Evolutionary conservation across 768 basidiomycete species (phyloP), one percentile per base, ranked within the genome.

Genomic region (Tylopilus vinaceipallidus): DNA sequence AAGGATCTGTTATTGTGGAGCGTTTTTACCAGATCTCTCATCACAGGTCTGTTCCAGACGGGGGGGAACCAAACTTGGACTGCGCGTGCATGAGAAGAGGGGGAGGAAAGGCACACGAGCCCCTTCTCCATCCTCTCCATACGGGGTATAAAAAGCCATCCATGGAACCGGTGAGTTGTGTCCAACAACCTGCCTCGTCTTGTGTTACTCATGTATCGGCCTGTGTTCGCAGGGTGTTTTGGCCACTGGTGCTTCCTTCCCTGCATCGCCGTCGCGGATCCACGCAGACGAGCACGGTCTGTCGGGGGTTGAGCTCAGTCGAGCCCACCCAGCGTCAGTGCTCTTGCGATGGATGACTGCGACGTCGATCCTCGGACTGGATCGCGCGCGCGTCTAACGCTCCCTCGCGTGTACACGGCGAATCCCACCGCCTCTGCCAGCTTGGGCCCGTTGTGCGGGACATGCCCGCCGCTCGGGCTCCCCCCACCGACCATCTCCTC

Each of bases 331-430:
- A 43, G 52, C 39, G 53, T 52, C 64, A 47, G 72, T 73, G 71
- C 72, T 83, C 80, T 76, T 84, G 83, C 83, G 83, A 84, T 84
- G 82, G 83, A 84, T 83, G 82, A 84, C 82, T 84, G 80, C 82
- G 79, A 76, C 74, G 75, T 71, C 71, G 80, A 75, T 79, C 71
- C 73, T 69, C 39, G 56, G 58, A 65, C 58, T 57, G 52, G 60
- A 45, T 42, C 7, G 62, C 62, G 57, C 34, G 48, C 35, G 40
- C 45, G 51, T 47, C 27, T 12, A 26, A 34, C 45, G 55, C 43
- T 50, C 40, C 42, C 41, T 45, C 52, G 46, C 45, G 61, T 24
- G 40, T 42, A 30, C 54, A 39, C 17, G 51, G 35, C 54, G 30
- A 9, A 26, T 20, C 2, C 20, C 9, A 3, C 34, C 4, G 23